Conservation (phyloP, 768 basidiomycete species). For the Amanita pallidorosea region DNA sequence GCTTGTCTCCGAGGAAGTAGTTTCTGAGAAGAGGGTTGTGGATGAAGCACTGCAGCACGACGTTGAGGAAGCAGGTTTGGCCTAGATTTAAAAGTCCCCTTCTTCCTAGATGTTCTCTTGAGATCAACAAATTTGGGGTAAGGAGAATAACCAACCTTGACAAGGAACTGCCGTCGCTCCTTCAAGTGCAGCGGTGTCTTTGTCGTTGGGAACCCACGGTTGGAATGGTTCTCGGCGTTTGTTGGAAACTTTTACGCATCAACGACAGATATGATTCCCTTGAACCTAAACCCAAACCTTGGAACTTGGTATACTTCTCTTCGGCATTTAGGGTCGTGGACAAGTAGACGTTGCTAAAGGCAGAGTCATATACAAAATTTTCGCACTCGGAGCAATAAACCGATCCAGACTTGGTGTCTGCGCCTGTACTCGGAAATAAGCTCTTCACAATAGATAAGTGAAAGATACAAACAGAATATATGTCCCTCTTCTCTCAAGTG, state of each 20-base stretch:
- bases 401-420: constrained; percentile 63
- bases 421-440: constrained; percentile 33
- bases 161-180: constrained; percentile 49
- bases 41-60: constrained; percentile 78
- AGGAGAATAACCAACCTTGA: constrained; percentile 41
- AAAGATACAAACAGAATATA: constrained; percentile 45
- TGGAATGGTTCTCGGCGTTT: constrained; percentile 24
- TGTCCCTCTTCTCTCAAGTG: constrained; percentile 55
- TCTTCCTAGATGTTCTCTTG: constrained; percentile 36
- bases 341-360: constrained; percentile 35
- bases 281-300: constrained; percentile 27
- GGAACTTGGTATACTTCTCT: constrained; percentile 51
- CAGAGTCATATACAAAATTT: constrained; percentile 59
- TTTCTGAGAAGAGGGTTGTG: constrained; percentile 86
- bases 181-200: constrained; percentile 34
- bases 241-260: constrained; percentile 19
- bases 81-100: constrained; percentile 82
- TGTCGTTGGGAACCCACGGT: constrained; percentile 26
- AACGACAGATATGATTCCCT: neutral
- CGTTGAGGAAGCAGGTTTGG: constrained; percentile 91
- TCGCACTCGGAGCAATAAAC: constrained; percentile 68
- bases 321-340: constrained; percentile 39
- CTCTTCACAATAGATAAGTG: neutral
- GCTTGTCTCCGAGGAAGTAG: constrained; percentile 85
- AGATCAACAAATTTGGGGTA: neutral